phyloP scores from a whole-genome alignment of 192 early-diverging fungal genomes.

The Borealophlyctis nickersoniae region DNA sequence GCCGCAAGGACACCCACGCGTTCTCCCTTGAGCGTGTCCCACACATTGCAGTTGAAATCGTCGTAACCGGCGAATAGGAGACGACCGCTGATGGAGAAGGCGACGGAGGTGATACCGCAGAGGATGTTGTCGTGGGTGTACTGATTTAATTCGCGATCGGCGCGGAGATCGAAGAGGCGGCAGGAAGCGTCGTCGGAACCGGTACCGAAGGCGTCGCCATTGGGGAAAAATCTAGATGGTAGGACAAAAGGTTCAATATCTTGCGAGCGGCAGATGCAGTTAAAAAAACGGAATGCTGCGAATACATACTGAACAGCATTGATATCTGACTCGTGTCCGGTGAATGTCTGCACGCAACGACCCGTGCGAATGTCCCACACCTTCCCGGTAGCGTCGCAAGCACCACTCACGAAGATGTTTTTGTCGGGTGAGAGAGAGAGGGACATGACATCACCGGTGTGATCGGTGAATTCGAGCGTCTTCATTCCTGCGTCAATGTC shows the following conservation, averaged over 20 bases:
- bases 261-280: not conserved
- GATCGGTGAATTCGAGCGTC: conserved; percentile 94
- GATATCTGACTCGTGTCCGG: conserved; percentile 97
- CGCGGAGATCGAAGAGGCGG: conserved; percentile 94
- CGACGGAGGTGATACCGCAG: conserved; percentile 97
- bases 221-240: conserved; percentile 87
- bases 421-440: conserved; percentile 90
- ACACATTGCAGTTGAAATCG: conserved; percentile 99
- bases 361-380: conserved; percentile 98
- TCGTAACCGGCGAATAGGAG: conserved; percentile 98
- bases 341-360: conserved; percentile 97
- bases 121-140: conserved; percentile 98
- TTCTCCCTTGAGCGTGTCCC: conserved; percentile 97
- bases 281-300: not conserved
- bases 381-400: conserved; percentile 97
- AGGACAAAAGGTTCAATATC: not conserved
- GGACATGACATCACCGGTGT: conserved; percentile 98
- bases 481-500: conserved; percentile 99
- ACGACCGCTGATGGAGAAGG: conserved; percentile 94
- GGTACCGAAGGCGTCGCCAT: conserved; percentile 95
- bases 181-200: conserved; percentile 99
- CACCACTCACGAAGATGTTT: conserved; percentile 96
- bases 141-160: conserved; percentile 96
- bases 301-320: conserved; percentile 88
- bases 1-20: conserved; percentile 87